Conservation (phyloP, 116 monocot species). For the Zostera marina region DNA sequence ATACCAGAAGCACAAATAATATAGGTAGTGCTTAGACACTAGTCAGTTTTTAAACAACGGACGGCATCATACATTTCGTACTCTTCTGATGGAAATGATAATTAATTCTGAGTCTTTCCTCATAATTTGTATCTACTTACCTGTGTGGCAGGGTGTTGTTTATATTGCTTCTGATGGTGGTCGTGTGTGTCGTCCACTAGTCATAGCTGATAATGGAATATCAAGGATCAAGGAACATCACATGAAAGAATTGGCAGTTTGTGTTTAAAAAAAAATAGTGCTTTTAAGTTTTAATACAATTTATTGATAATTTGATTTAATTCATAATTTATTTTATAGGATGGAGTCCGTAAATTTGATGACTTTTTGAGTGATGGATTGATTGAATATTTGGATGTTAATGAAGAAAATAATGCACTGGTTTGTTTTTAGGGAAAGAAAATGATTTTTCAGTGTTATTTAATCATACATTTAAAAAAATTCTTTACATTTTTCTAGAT, state of each 20-base stretch:
- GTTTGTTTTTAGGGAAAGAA: slow-evolving; percentile 14
- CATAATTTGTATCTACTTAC: too few relatives aligned
- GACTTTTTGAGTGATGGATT: slow-evolving; percentile 82
- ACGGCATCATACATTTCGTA: too few relatives aligned
- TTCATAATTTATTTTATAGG: slow-evolving; percentile 23
- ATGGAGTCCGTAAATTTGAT: slow-evolving; percentile 72
- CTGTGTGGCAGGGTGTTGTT: slow-evolving; percentile 55
- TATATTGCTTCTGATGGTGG: slow-evolving; percentile 98
- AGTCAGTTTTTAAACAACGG: too few relatives aligned
- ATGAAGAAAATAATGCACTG: slow-evolving; percentile 98
- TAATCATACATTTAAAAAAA: background rate
- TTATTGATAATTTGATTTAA: background rate
- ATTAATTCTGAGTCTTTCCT: too few relatives aligned
- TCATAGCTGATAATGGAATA: slow-evolving; percentile 85
- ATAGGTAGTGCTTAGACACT: too few relatives aligned
- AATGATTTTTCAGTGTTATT: too few relatives aligned
- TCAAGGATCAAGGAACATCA: slow-evolving; percentile 81
- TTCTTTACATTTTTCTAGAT: slow-evolving; percentile 27
- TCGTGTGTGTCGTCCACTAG: slow-evolving; percentile 94
- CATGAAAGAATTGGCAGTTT: slow-evolving; percentile 78
- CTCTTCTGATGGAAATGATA: background rate
- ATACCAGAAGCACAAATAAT: background rate
- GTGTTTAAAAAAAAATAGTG: too few relatives aligned
- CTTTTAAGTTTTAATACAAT: background rate
- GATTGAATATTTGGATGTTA: slow-evolving; percentile 95